Base-by-base conservation (phyloP, 331 rosid species). In the Acacia pycnantha region DNA sequence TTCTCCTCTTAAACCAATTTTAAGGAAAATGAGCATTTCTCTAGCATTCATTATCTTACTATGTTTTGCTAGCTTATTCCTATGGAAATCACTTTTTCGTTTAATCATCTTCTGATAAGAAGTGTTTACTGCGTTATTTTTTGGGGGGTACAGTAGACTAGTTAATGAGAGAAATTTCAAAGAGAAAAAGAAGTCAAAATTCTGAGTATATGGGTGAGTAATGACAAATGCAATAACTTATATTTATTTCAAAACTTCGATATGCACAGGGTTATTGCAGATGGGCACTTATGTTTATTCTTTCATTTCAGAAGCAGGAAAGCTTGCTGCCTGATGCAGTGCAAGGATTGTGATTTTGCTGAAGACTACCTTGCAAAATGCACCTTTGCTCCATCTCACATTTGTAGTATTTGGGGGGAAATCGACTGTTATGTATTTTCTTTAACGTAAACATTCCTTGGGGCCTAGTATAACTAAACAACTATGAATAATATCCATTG, bases 401-500 rank as follows among this genome's bases (percentile, higher is more conserved):
- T 35, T 47, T 35, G 11, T 73, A 47, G 68, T 62, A 15, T 46
- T 21, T 58, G 16, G 22, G 70, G 46, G 22, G 37, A 40, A 79
- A 53, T 4, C 12, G 19, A 48, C 74, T 48, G 26, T 11, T 16
- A 51, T 73, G 48, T 47, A 3, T 44, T 16, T 41, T 41, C 14
- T 40, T 70, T 47, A 19, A 46, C 62, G 54, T 56, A 54, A 47
- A 61, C 74, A 73, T 29, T 41, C 27, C 46, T 18, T 21, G 14
- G 35, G 26, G 3, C 31, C 15, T 24, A 11, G n/a, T 41, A 27
- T 8, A 71, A 19, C 61, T 80, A 18, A 51, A 65, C 14, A 19
- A 77, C 81, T 68, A 85, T 85, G 90, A 88, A 79, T 31, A 35
- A 73, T 47, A 48, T 80, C 84, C 79, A 84, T 73, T 71, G 69